Evolutionary conservation across 495 filamentous ascomycete species (phyloP).

Genomic region (Neurospora sp.): DNA sequence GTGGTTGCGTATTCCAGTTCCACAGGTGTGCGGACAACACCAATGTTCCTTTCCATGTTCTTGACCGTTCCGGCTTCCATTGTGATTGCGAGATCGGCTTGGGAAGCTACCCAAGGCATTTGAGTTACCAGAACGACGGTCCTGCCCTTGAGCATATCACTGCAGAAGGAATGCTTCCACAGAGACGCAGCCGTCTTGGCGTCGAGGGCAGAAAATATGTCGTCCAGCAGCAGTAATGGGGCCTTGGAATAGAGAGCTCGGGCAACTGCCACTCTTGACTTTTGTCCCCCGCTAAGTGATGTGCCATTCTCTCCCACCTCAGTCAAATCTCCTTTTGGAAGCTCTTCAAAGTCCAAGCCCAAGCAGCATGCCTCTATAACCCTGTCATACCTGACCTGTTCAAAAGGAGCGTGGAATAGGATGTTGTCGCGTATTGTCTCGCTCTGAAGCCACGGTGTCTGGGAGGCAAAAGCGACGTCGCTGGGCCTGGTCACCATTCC

Average conservation of each 20-base stretch:
- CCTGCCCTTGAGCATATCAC: slow-evolving; percentile 33
- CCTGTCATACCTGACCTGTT: slow-evolving; percentile 40
- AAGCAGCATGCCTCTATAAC: slow-evolving; percentile 58
- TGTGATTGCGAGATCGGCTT: slow-evolving; percentile 33
- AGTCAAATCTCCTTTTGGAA: slow-evolving; percentile 40
- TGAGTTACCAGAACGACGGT: slow-evolving; percentile 32
- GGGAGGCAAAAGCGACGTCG: slow-evolving; percentile 44
- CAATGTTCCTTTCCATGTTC: slow-evolving; percentile 24
- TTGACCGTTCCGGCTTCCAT: slow-evolving; percentile 33
- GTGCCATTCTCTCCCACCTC: slow-evolving; percentile 60
- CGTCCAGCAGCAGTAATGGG: slow-evolving; percentile 54
- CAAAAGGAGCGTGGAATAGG: slow-evolving; percentile 41
- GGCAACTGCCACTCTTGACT: slow-evolving; percentile 58
- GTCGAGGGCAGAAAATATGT: slow-evolving; percentile 57
- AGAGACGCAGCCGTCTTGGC: slow-evolving; percentile 39
- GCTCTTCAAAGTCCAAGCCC: slow-evolving; percentile 45
- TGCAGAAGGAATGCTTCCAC: slow-evolving; percentile 42
- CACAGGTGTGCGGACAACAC: slow-evolving; percentile 25
- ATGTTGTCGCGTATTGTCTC: slow-evolving; percentile 48
- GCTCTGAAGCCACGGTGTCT: slow-evolving; percentile 48
- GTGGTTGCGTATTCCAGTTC: background rate
- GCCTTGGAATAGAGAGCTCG: slow-evolving; percentile 60
- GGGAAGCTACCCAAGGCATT: slow-evolving; percentile 34
- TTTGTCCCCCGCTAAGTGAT: slow-evolving; percentile 61
- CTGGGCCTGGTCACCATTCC: slow-evolving; percentile 38